phyloP scores from a whole-genome alignment of 1,284 basidiomycete species.

The Naganishia albida region DNA sequence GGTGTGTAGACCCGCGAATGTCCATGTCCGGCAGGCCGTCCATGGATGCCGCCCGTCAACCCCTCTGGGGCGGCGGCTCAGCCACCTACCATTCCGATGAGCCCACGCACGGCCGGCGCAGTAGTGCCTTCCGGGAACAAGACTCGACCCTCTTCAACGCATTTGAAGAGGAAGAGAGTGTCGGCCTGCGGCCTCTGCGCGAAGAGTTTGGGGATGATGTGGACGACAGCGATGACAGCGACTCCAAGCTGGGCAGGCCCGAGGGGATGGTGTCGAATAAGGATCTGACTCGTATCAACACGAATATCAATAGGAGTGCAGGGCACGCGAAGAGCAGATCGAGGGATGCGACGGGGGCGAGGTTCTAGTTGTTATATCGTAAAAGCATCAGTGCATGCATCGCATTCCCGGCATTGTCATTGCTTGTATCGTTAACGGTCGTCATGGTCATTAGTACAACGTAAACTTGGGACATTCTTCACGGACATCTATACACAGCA shows the following conservation, averaged over 20 bases:
- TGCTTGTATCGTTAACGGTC: constrained; percentile 23
- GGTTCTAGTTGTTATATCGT: constrained; percentile 14
- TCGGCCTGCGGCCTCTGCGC: constrained; percentile 42
- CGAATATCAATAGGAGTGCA: constrained; percentile 18
- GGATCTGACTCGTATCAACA: constrained; percentile 28
- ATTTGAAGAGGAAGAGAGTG: constrained; percentile 51
- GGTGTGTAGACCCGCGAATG: constrained; percentile 51
- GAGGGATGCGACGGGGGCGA: constrained; percentile 14
- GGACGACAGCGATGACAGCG: constrained; percentile 6
- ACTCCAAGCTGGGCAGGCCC: background rate
- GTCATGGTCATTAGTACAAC: constrained; percentile 21
- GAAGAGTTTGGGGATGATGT: constrained; percentile 21
- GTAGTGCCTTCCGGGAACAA: constrained; percentile 65
- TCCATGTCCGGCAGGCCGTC: constrained; percentile 54
- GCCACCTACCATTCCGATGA: constrained; percentile 49
- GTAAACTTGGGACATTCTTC: background rate
- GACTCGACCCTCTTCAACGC: constrained; percentile 52
- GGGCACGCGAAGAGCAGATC: constrained; percentile 5
- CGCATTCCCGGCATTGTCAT: constrained; percentile 7
- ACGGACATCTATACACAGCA: background rate
- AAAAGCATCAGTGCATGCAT: constrained; percentile 18
- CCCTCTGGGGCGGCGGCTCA: constrained; percentile 44
- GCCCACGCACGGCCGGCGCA: constrained; percentile 56
- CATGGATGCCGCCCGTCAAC: constrained; percentile 42
- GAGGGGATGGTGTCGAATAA: constrained; percentile 20